Base-by-base conservation (phyloP, 1,284 basidiomycete species). In the Cutaneotrichosporon spelunceum region DNA sequence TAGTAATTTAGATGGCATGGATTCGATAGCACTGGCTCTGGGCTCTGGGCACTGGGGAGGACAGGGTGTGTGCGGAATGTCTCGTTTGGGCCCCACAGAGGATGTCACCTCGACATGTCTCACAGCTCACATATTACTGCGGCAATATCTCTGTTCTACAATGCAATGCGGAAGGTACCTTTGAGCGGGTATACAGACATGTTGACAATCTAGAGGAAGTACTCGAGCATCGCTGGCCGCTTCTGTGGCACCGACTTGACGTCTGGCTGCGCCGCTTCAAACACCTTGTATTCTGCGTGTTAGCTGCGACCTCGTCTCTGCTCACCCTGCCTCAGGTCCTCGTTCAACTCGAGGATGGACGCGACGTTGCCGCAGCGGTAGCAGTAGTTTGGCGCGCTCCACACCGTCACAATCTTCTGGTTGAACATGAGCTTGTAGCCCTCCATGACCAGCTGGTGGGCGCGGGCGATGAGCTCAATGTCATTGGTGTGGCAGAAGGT, bases 341-440 rank as follows among this genome's bases (percentile, higher is more conserved):
- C 94, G 75, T 96, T 91, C 47, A 97, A 82, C 73, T 94, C 89
- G 23, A 96, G 82, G 69, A 97, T 93, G 23, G 90, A 92, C 33
- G 93, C 93, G 36, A 95, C 90, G 75, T 96, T 96, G 19, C 93
- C 93, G 73, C 93, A 95, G 67, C 91, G 83, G 79, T 99, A 98
- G 79, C 95, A 99, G 76, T 99, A 99, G 78, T 98, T 99, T 3
- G 94, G 95, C 1, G 94, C 96, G 71, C 90, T 93, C 94, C 95
- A 99, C 23, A 99, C 94, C 1, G 96, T 99, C 11, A 99, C 96
- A 68, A 99, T 95, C 42, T 87, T 88, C 63, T 86, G 83, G 76
- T 98, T 93, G 71, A 97, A 97, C 93, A 98, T 97, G 76, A 95
- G 84, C 80, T 98, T 98, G 82, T 91, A 98, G 5, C 95, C 95